Evolutionary conservation across 2,329 filamentous ascomycete species (phyloP).

Genomic region (Phymatotrichopsis omnivora): DNA sequence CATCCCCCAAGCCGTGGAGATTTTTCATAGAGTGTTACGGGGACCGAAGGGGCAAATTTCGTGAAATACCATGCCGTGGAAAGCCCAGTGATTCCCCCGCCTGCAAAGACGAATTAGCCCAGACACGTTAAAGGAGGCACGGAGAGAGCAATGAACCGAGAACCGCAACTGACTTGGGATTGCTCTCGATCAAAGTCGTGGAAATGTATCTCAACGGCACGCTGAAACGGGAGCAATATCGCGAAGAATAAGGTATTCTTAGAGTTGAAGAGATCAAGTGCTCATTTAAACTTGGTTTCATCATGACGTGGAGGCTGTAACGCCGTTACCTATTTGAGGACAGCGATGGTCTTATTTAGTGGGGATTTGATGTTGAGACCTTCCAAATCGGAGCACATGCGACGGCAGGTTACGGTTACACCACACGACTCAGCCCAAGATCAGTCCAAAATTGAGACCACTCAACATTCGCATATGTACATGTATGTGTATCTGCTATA

Average conservation of each 20-base stretch:
- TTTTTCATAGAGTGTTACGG: constrained; percentile 74
- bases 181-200: constrained; percentile 6
- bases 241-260: neutral
- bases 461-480: too few relatives aligned
- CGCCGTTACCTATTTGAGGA: too few relatives aligned
- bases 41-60: constrained; percentile 53
- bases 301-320: too few relatives aligned
- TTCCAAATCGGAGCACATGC: too few relatives aligned
- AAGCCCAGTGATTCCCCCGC: constrained; percentile 75
- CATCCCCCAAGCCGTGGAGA: constrained; percentile 66
- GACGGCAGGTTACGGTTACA: too few relatives aligned
- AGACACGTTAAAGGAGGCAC: neutral
- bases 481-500: too few relatives aligned
- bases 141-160: constrained; percentile 29
- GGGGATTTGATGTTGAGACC: too few relatives aligned
- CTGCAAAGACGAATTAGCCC: constrained; percentile 34
- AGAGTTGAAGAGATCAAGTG: constrained; percentile 2
- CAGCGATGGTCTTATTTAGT: too few relatives aligned
- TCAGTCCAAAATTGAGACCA: too few relatives aligned
- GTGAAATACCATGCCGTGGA: constrained; percentile 67
- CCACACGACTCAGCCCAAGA: too few relatives aligned
- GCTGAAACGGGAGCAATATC: neutral
- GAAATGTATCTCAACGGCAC: too few relatives aligned
- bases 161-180: constrained; percentile 30
- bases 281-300: too few relatives aligned